phyloP scores from a whole-genome alignment of 495 filamentous ascomycete genomes.

The Neurospora sublineolata region DNA sequence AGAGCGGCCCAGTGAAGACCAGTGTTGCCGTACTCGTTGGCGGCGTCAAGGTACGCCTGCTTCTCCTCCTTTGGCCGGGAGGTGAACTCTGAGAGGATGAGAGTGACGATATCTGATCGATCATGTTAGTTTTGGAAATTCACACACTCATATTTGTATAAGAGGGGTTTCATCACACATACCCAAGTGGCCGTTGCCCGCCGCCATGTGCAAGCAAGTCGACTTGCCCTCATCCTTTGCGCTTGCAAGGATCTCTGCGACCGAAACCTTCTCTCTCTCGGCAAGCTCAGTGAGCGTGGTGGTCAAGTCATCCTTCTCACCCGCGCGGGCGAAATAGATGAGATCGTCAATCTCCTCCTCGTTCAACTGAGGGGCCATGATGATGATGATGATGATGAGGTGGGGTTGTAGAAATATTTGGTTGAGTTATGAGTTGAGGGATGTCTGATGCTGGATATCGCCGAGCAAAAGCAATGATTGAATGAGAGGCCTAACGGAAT shows the following conservation, averaged over 20 bases:
- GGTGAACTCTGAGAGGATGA: constrained; percentile 29
- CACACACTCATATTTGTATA: background rate
- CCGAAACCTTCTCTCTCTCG: constrained; percentile 38
- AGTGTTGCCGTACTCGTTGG: constrained; percentile 77
- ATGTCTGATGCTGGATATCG: background rate
- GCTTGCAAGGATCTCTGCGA: constrained; percentile 47
- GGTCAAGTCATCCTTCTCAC: constrained; percentile 61
- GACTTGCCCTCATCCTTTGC: constrained; percentile 60
- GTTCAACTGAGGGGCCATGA: constrained; percentile 43
- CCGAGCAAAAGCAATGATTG: background rate
- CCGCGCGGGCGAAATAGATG: constrained; percentile 67
- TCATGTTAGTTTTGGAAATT: background rate
- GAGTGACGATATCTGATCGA: constrained; percentile 26
- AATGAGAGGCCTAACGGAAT: background rate
- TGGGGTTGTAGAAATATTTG: background rate
- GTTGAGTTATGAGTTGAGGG: background rate
- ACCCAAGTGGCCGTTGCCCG: constrained; percentile 80
- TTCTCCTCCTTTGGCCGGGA: constrained; percentile 18
- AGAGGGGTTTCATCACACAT: constrained; percentile 12
- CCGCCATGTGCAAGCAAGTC: constrained; percentile 77
- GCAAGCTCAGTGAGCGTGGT: constrained; percentile 46
- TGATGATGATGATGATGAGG: constrained; percentile 2
- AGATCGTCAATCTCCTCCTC: constrained; percentile 80
- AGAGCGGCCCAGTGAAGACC: constrained; percentile 84
- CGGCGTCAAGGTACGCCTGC: constrained; percentile 47